phyloP scores from a whole-genome alignment of 257 asterid species.

The Jacaranda mimosifolia region DNA sequence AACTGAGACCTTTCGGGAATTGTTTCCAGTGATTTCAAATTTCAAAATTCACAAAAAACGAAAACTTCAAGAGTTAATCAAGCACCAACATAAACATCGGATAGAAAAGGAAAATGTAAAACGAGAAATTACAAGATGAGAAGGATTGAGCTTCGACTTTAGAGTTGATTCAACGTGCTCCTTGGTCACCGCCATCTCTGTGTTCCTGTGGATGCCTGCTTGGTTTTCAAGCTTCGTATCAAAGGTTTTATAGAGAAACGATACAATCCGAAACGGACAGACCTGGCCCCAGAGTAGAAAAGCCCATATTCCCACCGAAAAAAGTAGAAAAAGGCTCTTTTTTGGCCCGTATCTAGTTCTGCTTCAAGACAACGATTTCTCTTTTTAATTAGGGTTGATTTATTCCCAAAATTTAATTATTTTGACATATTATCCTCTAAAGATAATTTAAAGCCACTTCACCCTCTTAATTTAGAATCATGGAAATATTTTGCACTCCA shows the following conservation, averaged over 20 bases:
- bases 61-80: background rate
- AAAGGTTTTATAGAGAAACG: background rate
- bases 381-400: no score
- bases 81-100: background rate
- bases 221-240: constrained; percentile 38
- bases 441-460: no score
- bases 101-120: no score
- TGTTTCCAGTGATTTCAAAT: background rate
- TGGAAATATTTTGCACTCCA: no score
- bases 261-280: background rate
- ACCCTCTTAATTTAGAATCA: no score
- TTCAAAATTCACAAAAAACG: background rate
- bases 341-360: background rate
- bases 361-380: no score
- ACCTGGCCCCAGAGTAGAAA: background rate
- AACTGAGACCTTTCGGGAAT: background rate
- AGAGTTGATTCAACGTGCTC: constrained; percentile 79
- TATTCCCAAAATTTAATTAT: no score
- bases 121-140: constrained; percentile 65
- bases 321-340: background rate
- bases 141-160: constrained; percentile 66
- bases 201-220: constrained; percentile 17
- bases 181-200: constrained; percentile 74
- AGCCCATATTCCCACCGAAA: background rate
- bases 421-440: no score